Base-by-base conservation (phyloP, 305 asterid species). In the Nicotiana rustica region DNA sequence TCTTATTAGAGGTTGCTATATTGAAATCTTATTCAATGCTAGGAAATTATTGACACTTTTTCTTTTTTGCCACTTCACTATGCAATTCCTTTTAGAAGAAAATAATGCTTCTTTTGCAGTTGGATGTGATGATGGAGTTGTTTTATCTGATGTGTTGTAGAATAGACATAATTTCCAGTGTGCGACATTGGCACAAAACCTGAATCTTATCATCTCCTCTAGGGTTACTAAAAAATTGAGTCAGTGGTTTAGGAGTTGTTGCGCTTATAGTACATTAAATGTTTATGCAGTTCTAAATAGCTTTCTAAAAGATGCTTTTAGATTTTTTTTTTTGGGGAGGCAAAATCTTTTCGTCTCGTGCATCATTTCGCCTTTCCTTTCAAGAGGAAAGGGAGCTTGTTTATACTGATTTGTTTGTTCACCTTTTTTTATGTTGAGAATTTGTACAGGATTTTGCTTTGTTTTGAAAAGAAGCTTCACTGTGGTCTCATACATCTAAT, bases 381-480 rank as follows among this genome's bases (percentile, higher is more conserved):
- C 52, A 76, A 76, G 67, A 76, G 67, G 66, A 17, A 55, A 55
- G 10, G 66, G 49, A 17, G n/a, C 52, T 55, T 31, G n/a, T 76
- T 47, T 76, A 76, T 56, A 31, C 52, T 3, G 15, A 75, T 75
- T 75, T 75, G 66, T 55, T 76, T 55, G 80, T 13, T 76, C 29
- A 9, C 80, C 29, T 14, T 29, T 71, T 73, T 25, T 15, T 52
- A 52, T n/a, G n/a, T 76, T 76, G n/a, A 31, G 66, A 55, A 56
- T 8, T 55, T 55, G 3, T 76, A 29, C 67, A 55, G 12, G 52
- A 56, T 76, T 76, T 76, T 76, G 12, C n/a, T 76, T 76, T 76
- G 10, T 76, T 76, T 44, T 55, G 66, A 31, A 55, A 55, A 76
- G 49, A 76, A 76, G 66, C 67, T 55, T 76, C 62, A 76, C 18